These are phyloP conservation scores for Fusarium duplospermum DNA, from an alignment of 2,329 filamentous ascomycete species.

Conservation along the genomic window DNA sequence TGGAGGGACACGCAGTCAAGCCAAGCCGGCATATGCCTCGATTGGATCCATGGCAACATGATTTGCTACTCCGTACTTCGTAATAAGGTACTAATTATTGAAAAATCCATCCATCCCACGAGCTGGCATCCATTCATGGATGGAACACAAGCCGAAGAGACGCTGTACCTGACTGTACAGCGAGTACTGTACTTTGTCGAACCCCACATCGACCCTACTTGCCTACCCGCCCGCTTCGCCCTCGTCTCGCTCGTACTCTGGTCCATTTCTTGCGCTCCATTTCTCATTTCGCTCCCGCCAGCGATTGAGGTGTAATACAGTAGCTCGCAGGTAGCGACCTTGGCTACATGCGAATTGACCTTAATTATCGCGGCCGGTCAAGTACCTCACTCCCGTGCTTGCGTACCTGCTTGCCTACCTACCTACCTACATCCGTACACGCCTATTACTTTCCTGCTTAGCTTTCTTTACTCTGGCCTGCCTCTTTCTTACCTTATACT, in stretches of 20 bases:
- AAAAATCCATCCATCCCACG: background rate
- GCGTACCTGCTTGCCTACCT: background rate
- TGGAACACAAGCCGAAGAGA: background rate
- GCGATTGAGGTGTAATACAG: background rate
- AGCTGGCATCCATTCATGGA: background rate
- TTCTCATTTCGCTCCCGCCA: constrained; percentile 15
- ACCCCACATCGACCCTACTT: constrained; percentile 11
- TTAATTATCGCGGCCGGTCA: constrained; percentile 5
- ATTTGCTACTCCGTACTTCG: constrained; percentile 4
- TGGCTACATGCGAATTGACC: constrained; percentile 10
- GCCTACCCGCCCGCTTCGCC: constrained; percentile 8
- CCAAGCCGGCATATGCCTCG: constrained; percentile 11
- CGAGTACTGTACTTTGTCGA: background rate
- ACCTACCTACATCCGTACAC: background rate
- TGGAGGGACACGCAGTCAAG: background rate
- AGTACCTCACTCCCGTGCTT: constrained; percentile 24
- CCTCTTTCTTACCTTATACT: constrained; percentile 10
- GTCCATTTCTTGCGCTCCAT: constrained; percentile 22
- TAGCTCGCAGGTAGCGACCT: constrained; percentile 6
- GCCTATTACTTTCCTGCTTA: constrained; percentile 14
- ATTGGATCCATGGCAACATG: constrained; percentile 7
- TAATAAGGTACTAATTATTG: background rate
- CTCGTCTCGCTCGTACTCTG: constrained; percentile 2
- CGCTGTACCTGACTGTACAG: constrained; percentile 3
- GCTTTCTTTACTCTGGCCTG: background rate